phyloP scores from a whole-genome alignment of 176 grass and related monocot species.

The Avena atlantica region DNA sequence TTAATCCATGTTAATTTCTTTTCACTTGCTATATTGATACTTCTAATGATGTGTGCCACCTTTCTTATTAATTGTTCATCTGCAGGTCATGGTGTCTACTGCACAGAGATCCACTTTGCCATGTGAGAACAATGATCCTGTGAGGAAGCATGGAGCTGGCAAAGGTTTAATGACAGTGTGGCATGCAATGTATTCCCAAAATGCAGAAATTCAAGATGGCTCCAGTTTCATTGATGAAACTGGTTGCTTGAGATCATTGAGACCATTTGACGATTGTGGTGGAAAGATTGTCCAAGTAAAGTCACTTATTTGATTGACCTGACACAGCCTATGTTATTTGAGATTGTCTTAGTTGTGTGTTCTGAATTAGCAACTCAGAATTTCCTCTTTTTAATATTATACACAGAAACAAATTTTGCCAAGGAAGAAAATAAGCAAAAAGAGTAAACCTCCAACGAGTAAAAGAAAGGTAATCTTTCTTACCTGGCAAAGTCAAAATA shows the following conservation, averaged over 20 bases:
- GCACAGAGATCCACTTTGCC: constrained; percentile 24
- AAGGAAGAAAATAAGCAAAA: constrained; percentile 65
- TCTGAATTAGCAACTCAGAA: constrained; percentile 26
- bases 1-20: constrained; percentile 26
- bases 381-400: constrained; percentile 13
- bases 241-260: constrained; percentile 68
- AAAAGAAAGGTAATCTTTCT: constrained; percentile 71
- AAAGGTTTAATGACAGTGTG: constrained; percentile 99
- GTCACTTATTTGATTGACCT: constrained; percentile 40
- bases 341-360: background rate
- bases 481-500: background rate
- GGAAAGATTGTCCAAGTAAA: constrained; percentile 54
- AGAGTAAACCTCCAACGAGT: constrained; percentile 41
- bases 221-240: constrained; percentile 63
- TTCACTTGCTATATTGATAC: constrained; percentile 5
- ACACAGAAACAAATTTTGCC: constrained; percentile 59
- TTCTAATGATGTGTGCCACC: background rate
- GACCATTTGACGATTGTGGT: constrained; percentile 46
- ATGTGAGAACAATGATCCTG: constrained; percentile 44
- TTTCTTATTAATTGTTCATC: constrained; percentile 33
- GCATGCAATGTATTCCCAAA: constrained; percentile 73
- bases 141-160: constrained; percentile 86
- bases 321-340: constrained; percentile 25
- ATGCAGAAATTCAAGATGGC: constrained; percentile 49
- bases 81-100: constrained; percentile 47